Evolutionary conservation across 2,329 filamentous ascomycete species (phyloP).

Genomic region (Neospermospora avenae): DNA sequence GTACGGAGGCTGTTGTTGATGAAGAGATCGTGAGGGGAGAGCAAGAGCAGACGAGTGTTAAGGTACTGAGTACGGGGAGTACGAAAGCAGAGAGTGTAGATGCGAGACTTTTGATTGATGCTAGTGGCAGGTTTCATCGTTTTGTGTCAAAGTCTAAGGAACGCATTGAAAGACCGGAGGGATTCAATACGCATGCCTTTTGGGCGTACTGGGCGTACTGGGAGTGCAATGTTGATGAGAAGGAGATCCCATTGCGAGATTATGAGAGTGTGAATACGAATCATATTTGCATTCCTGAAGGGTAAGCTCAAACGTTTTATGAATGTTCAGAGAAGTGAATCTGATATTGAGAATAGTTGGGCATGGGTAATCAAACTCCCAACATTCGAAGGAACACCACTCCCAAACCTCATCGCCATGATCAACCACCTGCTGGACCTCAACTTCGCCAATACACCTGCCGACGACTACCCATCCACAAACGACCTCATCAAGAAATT

Average conservation of each 20-base stretch:
- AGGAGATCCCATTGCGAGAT: slow-evolving; percentile 25
- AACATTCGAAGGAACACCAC: slow-evolving; percentile 29
- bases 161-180: slow-evolving; percentile 21
- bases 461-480: slow-evolving; percentile 23
- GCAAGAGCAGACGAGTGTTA: not conserved
- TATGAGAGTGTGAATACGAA: slow-evolving; percentile 31
- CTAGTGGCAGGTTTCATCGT: slow-evolving; percentile 26
- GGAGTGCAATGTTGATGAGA: slow-evolving; percentile 21
- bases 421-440: slow-evolving; percentile 30
- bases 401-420: slow-evolving; percentile 29
- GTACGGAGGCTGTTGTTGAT: slow-evolving; percentile 13
- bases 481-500: slow-evolving; percentile 26
- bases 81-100: slow-evolving; percentile 13
- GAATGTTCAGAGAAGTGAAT: not conserved
- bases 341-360: slow-evolving; percentile 16
- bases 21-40: not conserved
- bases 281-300: slow-evolving; percentile 32
- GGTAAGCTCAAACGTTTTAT: slow-evolving; percentile 5
- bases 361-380: slow-evolving; percentile 31
- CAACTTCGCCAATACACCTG: slow-evolving; percentile 18
- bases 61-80: slow-evolving; percentile 5
- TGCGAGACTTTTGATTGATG: slow-evolving; percentile 25
- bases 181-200: slow-evolving; percentile 25
- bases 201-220: slow-evolving; percentile 31
- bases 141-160: slow-evolving; percentile 24